Evolutionary conservation across 257 asterid species (phyloP).

Genomic region (Striga asiatica): DNA sequence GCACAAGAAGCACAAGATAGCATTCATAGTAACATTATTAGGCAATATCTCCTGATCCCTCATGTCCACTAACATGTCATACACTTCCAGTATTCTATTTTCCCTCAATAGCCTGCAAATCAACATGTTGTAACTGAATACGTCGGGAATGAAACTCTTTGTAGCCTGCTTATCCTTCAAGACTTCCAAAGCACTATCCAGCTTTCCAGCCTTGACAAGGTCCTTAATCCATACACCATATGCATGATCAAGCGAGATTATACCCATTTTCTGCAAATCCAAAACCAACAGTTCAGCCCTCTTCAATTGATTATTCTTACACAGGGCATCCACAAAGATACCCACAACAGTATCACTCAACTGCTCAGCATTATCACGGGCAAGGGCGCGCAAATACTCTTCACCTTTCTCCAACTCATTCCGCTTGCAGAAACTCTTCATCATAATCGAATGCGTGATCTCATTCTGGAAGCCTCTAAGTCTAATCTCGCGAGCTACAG

Average conservation of each 20-base stretch:
- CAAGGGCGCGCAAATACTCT: constrained; percentile 37
- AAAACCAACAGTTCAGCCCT: constrained; percentile 46
- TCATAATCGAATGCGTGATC: constrained; percentile 48
- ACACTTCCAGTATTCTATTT: constrained; percentile 58
- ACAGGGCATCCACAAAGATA: constrained; percentile 50
- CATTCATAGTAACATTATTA: constrained; percentile 59
- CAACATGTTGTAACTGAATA: constrained; percentile 48
- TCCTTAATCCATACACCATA: constrained; percentile 53
- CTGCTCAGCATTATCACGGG: constrained; percentile 15
- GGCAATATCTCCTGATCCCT: constrained; percentile 42
- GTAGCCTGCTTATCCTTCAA: constrained; percentile 41
- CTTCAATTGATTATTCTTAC: constrained; percentile 42
- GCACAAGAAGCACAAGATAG: constrained; percentile 64
- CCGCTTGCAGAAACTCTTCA: constrained; percentile 50
- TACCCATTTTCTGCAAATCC: constrained; percentile 36
- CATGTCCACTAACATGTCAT: constrained; percentile 74
- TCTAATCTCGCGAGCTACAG: constrained; percentile 40
- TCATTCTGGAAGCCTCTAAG: constrained; percentile 33
- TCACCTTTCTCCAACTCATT: constrained; percentile 47
- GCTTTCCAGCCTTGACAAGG: constrained; percentile 52
- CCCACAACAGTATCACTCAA: constrained; percentile 36
- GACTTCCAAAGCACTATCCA: constrained; percentile 56
- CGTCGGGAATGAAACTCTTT: constrained; percentile 59
- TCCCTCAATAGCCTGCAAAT: constrained; percentile 55
- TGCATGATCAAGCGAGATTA: constrained; percentile 37